A percentile compares a stretch with the other conserved stretches of the same genome.
These are phyloP conservation scores for Lolium perenne DNA, from an alignment of 176 grass and related monocot species.

Conservation along the genomic window DNA sequence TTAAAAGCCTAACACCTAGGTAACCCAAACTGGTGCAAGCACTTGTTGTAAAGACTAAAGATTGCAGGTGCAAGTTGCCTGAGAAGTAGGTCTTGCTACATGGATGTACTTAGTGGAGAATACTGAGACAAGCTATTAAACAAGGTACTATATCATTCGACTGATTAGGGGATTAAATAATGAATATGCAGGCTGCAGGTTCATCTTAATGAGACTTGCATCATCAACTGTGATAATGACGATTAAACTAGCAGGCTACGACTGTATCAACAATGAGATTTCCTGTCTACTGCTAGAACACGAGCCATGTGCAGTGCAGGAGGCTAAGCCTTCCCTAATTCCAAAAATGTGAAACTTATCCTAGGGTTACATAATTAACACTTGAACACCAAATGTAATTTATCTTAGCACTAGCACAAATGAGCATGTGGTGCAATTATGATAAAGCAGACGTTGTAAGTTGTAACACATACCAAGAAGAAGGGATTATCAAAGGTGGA, in stretches of 20 bases:
- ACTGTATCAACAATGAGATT: slow-evolving; percentile 58
- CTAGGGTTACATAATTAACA: slow-evolving; percentile 54
- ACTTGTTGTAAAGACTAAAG: slow-evolving; percentile 35
- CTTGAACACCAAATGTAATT: slow-evolving; percentile 50
- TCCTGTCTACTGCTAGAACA: slow-evolving; percentile 64
- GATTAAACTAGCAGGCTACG: slow-evolving; percentile 55
- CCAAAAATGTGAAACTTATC: slow-evolving; percentile 47
- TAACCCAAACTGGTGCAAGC: slow-evolving; percentile 27
- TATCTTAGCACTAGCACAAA: slow-evolving; percentile 47
- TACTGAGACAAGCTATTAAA: slow-evolving; percentile 35
- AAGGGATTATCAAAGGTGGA: slow-evolving; percentile 31
- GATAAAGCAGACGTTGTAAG: slow-evolving; percentile 31
- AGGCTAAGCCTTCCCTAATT: slow-evolving; percentile 49
- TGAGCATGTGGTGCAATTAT: slow-evolving; percentile 63
- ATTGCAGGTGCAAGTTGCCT: slow-evolving; percentile 30
- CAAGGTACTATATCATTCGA: slow-evolving; percentile 37
- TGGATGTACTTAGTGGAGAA: slow-evolving; percentile 33
- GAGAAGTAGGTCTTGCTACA: slow-evolving; percentile 38
- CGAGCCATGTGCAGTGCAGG: slow-evolving; percentile 58
- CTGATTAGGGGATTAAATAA: slow-evolving; percentile 36
- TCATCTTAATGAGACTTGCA: slow-evolving; percentile 50
- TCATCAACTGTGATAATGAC: slow-evolving; percentile 40
- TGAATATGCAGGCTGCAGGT: slow-evolving; percentile 40
- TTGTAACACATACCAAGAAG: slow-evolving; percentile 45
- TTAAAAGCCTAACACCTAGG: slow-evolving; percentile 43